Percentiles rank a stretch among this genome's conserved stretches.
phyloP scores from a whole-genome alignment of 257 asterid species.

The Nicotiana sylvestris region DNA sequence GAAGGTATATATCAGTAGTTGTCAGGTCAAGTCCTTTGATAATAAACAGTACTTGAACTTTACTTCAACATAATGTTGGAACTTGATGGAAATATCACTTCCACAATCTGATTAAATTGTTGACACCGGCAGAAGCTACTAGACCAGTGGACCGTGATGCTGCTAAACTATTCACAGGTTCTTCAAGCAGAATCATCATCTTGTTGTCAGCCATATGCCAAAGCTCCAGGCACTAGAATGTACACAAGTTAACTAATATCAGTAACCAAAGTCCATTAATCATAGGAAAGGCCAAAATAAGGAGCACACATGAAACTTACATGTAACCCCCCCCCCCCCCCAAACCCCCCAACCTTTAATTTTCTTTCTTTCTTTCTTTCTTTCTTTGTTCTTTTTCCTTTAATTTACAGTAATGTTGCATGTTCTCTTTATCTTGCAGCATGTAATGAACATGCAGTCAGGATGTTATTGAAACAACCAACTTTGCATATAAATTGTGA shows the following conservation, averaged over 20 bases:
- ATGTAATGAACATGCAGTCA: background rate
- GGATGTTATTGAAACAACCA: no score
- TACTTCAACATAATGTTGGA: background rate
- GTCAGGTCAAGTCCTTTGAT: no score
- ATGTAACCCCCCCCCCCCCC: no score
- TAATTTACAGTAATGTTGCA: no score
- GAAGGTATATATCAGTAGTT: no score
- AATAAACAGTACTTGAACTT: no score
- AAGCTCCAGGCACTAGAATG: constrained; percentile 34
- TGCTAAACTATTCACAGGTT: constrained; percentile 21
- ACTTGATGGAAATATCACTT: constrained; percentile 18
- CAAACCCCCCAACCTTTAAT: no score
- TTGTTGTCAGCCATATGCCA: constrained; percentile 40
- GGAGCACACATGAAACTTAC: no score
- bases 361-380: no score
- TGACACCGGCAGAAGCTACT: constrained; percentile 31
- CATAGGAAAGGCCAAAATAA: background rate
- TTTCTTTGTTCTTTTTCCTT: no score
- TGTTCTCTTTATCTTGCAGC: background rate
- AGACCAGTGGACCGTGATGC: constrained; percentile 17
- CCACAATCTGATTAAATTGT: constrained; percentile 29
- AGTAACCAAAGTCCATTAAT: background rate
- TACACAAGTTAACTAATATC: background rate
- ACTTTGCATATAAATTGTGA: background rate
- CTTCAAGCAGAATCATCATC: constrained; percentile 19